Evolutionary conservation across 176 grass and related monocot genomes (phyloP).

Genomic region (Hordeum marinum): DNA sequence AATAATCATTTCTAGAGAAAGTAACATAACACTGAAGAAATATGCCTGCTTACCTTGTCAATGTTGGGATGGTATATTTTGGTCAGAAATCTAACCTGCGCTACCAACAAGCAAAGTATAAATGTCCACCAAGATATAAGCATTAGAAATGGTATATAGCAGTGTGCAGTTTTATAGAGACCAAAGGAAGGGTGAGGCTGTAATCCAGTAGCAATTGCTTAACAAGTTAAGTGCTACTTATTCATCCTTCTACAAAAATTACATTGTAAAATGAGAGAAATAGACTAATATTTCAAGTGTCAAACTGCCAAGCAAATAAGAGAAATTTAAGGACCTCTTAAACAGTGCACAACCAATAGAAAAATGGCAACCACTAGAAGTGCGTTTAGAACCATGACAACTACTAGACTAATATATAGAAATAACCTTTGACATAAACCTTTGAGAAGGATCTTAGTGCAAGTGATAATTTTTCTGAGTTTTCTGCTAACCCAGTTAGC

Average conservation of each 20-base stretch:
- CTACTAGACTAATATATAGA: background rate
- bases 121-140: background rate
- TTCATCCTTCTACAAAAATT: background rate
- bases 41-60: conserved; percentile 69
- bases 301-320: background rate
- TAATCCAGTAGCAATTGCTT: background rate
- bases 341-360: background rate
- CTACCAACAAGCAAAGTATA: conserved; percentile 8
- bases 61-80: conserved; percentile 99
- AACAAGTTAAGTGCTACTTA: background rate
- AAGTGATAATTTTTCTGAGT: background rate
- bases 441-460: background rate
- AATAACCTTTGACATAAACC: background rate
- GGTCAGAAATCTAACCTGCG: conserved; percentile 94
- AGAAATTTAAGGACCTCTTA: background rate
- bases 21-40: background rate
- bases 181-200: background rate
- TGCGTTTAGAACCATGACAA: background rate
- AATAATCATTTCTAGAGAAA: conserved; percentile 9
- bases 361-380: background rate
- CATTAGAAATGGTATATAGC: background rate
- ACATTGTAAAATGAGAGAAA: background rate
- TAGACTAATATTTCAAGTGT: background rate
- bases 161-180: conserved; percentile 1
- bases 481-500: background rate